These are phyloP conservation scores for Acer yangbiense DNA, from an alignment of 345 rosid species.

Conservation along the genomic window DNA sequence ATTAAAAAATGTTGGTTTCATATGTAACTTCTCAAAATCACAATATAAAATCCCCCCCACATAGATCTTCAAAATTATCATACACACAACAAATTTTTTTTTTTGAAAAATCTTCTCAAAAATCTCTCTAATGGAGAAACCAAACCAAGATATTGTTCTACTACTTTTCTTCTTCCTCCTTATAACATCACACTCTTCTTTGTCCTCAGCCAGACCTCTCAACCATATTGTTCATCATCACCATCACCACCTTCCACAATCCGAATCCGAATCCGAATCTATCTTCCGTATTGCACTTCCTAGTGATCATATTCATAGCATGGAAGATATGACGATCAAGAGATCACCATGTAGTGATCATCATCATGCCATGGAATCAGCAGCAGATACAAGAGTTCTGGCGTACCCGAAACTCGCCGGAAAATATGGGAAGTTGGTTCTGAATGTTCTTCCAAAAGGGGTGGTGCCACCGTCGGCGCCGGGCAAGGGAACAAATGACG, in stretches of 20 bases:
- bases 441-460: slow-evolving; percentile 66
- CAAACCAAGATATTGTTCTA: not conserved
- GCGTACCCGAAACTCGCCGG: slow-evolving; percentile 17
- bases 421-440: slow-evolving; percentile 45
- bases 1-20: not conserved
- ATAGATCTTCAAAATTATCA: no score
- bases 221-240: not conserved
- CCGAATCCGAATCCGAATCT: not conserved
- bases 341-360: slow-evolving; percentile 8
- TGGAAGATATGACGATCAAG: not conserved
- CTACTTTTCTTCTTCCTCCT: not conserved
- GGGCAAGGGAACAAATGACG: slow-evolving; percentile 45
- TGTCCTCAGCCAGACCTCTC: slow-evolving; percentile 12
- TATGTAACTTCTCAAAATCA: not conserved
- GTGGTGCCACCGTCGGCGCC: slow-evolving; percentile 51
- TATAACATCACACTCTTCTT: not conserved
- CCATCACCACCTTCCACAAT: not conserved
- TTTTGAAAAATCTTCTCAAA: not conserved
- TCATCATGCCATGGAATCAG: not conserved
- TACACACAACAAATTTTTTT: not conserved
- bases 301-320: not conserved
- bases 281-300: slow-evolving; percentile 3
- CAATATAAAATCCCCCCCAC: not conserved
- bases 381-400: not conserved
- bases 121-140: not conserved